Base-by-base conservation (phyloP, 495 filamentous ascomycete species). In the Trichocladium uniseriatum region DNA sequence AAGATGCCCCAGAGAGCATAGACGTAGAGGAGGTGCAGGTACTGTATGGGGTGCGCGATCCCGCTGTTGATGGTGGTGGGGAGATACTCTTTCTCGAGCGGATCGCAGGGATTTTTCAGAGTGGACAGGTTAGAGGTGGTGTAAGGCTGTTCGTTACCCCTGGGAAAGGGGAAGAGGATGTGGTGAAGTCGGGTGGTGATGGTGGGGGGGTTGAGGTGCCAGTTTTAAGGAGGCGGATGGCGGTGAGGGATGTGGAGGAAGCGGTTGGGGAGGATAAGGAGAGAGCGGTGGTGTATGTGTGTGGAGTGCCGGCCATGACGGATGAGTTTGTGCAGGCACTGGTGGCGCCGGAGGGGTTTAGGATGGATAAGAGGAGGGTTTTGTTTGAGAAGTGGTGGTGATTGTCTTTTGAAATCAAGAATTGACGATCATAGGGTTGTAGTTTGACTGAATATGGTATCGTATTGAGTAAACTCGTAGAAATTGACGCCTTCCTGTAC, bases 321-420 rank as follows among this genome's bases (percentile, higher is more conserved):
- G 88, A 94, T 65, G 75, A 82, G 47, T 75, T 89, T 52, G 85
- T 90, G 0, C 70, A 70, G n/a, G 51, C 44, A 18, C 49, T 73
- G 8, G 66, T 68, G 14, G 60, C 80, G 2, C 55, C 62, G 3
- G 53, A 51, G 1, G 70, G 78, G 15, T 59, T 80, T 21, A 79
- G 75, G 5, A 77, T 85, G 62, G 66, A 71, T 13, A 40, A 64
- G 29, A 63, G 77, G 27, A 70, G 76, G 18, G 82, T 94, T 0
- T 64, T 89, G 31, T 91, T 74, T 57, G 89, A 95, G 67, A 91
- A 86, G 55, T 95, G 88, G 89, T 95, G 89, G 89, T 92, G 56
- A 55, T 27, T 4, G 24, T 8, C 4, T 27, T 3, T 27, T 3
- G n/a, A n/a, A n/a, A n/a, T n/a, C n/a, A n/a, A n/a, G n/a, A n/a